Evolutionary conservation across 495 filamentous ascomycete species (phyloP), one percentile per base, ranked within the genome.

Genomic region (Neurospora tetraspora): DNA sequence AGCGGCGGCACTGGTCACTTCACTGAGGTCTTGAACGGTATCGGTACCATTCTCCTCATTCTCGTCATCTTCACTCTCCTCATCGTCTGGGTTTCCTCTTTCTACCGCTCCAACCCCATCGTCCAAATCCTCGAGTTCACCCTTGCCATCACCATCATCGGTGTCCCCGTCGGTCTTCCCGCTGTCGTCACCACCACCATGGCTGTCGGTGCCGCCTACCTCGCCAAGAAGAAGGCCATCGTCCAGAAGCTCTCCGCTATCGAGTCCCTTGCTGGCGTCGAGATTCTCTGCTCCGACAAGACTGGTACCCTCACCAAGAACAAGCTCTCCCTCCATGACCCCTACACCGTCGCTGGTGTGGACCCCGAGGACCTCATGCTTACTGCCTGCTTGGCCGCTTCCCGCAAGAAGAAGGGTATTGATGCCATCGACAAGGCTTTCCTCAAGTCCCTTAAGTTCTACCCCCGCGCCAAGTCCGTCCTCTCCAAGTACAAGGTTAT

Each of bases 211-310:
- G 94, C 94, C 78, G 93, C 93, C 68, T 97, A 97, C 81, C 87
- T 97, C 73, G 94, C 94, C 72, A 94, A 93, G 84, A 96, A 96
- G 86, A 93, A 96, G 84, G 94, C 94, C 38, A 97, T 97, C 78
- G 94, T 97, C 77, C 94, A 97, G 85, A 97, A 97, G 86, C 89
- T 97, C 70, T 94, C 92, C 61, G 94, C 94, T 70, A 97, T 97
- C 74, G 94, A 97, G 84, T 97, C 94, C 31, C 85, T 97, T 71
- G 94, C 94, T 77, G 94, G 93, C 86, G 94, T 97, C 72, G 93
- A 97, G 85, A 96, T 97, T 81, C 90, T 97, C 74, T 98, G 94
- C 87, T 98, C 94, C 59, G 94, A 98, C 85, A 98, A 98, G 87
- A 97, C 93, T 70, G 93, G 93, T 90, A 96, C 91, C 72, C 82